A percentile compares a stretch with the other conserved stretches of the same genome.
phyloP scores from a whole-genome alignment of 108 stramenopile species.

The Nitzschia palea region DNA sequence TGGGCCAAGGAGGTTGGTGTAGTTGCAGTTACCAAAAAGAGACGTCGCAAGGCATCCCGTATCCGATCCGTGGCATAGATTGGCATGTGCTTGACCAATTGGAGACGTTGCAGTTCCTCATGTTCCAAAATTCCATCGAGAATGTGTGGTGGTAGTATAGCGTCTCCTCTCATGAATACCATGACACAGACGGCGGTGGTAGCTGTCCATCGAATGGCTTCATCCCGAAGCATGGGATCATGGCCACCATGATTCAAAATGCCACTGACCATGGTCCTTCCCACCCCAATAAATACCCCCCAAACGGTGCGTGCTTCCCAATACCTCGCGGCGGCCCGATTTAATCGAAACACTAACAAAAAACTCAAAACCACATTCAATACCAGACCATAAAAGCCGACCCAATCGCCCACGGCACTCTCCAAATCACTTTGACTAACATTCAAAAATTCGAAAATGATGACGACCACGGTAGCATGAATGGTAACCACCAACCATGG shows the following conservation, averaged over 20 bases:
- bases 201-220: conserved; percentile 40
- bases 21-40: conserved; percentile 13
- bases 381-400: conserved; percentile 24
- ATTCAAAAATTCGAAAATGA: conserved; percentile 5
- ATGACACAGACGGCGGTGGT: conserved; percentile 28
- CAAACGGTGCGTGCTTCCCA: conserved; percentile 36
- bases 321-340: conserved; percentile 36
- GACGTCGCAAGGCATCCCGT: conserved; percentile 11
- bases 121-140: not conserved
- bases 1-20: not conserved
- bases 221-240: conserved; percentile 23
- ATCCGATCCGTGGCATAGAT: conserved; percentile 17
- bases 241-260: conserved; percentile 30
- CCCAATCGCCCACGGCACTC: conserved; percentile 5
- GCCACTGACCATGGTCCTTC: conserved; percentile 19
- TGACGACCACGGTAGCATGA: conserved; percentile 24
- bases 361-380: conserved; percentile 38
- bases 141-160: not conserved
- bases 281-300: conserved; percentile 24
- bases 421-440: not conserved
- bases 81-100: conserved; percentile 18
- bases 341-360: conserved; percentile 47
- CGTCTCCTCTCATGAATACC: conserved; percentile 20
- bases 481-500: conserved; percentile 21
- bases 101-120: not conserved